A percentile compares a stretch with the other conserved stretches of the same genome.
phyloP scores from a whole-genome alignment of 2,329 filamentous ascomycete species.

The Xylariaceae sp. region DNA sequence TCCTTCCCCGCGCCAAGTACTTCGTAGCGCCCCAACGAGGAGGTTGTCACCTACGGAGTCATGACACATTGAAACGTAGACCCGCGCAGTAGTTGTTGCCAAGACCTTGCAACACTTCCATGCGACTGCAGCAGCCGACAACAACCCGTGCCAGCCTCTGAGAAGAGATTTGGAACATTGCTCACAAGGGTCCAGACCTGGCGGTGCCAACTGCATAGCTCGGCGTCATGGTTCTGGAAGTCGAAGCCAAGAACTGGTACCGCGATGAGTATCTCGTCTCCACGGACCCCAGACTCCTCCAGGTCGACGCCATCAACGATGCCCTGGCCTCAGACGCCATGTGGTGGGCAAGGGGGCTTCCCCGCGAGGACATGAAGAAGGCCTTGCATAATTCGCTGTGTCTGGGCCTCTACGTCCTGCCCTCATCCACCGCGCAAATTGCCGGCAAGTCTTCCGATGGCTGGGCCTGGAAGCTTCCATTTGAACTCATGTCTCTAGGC shows the following conservation, averaged over 20 bases:
- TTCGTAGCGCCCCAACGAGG: too few relatives aligned
- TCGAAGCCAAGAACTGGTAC: slow-evolving; percentile 36
- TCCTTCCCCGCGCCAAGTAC: too few relatives aligned
- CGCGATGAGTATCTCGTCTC: slow-evolving; percentile 52
- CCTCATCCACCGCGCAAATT: slow-evolving; percentile 23
- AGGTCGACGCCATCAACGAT: slow-evolving; percentile 45
- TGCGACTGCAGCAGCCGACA: too few relatives aligned
- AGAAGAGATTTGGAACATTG: too few relatives aligned
- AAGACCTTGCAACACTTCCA: too few relatives aligned
- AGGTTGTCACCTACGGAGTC: too few relatives aligned
- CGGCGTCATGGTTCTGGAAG: slow-evolving; percentile 16
- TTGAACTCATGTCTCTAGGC: slow-evolving; percentile 9
- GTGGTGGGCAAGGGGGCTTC: slow-evolving; percentile 52
- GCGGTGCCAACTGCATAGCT: not conserved
- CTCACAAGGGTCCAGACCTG: not conserved
- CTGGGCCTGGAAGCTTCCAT: too few relatives aligned
- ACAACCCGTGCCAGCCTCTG: too few relatives aligned
- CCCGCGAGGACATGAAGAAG: slow-evolving; percentile 38
- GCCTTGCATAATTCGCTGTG: slow-evolving; percentile 53
- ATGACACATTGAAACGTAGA: too few relatives aligned
- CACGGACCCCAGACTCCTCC: slow-evolving; percentile 49
- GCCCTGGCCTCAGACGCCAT: slow-evolving; percentile 49
- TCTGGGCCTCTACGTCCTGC: slow-evolving; percentile 46
- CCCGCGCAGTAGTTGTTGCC: too few relatives aligned
- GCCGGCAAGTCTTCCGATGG: slow-evolving; percentile 24